phyloP scores from a whole-genome alignment of 1,139 yeast genomes.

The Candida sp. region DNA sequence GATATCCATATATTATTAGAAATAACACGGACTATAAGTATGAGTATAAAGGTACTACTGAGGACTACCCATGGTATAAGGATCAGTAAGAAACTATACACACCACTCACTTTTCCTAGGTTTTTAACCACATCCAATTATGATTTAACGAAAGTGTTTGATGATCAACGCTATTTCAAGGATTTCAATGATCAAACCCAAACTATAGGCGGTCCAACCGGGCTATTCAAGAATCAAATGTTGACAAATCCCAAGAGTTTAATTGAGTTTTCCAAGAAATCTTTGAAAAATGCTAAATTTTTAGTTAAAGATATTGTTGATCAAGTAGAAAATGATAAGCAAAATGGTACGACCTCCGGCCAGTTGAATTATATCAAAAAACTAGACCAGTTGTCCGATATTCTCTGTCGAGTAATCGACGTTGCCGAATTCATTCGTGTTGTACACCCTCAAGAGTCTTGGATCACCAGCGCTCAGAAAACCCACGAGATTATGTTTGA shows the following conservation, averaged over 20 bases:
- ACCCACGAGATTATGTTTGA: conserved; percentile 90
- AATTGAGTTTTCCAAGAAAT: conserved; percentile 59
- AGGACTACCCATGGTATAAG: background rate
- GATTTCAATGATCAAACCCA: conserved; percentile 22
- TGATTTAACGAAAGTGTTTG: conserved; percentile 37
- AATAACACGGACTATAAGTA: background rate
- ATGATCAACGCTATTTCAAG: conserved; percentile 40
- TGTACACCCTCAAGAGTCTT: conserved; percentile 72
- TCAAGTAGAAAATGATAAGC: conserved; percentile 32
- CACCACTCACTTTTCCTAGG: background rate
- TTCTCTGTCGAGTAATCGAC: conserved; percentile 89
- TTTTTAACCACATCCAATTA: background rate
- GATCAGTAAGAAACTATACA: background rate
- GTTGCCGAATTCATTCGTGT: conserved; percentile 91
- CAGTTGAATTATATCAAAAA: conserved; percentile 54
- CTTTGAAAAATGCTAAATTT: conserved; percentile 59
- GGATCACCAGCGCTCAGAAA: conserved; percentile 79
- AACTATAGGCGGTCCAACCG: conserved; percentile 32
- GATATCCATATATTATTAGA: background rate
- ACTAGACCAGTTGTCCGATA: conserved; percentile 83
- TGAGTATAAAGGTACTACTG: background rate
- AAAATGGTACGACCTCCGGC: conserved; percentile 28
- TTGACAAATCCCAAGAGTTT: conserved; percentile 71
- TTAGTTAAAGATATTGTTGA: conserved; percentile 54
- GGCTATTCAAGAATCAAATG: conserved; percentile 72